Percentiles rank a stretch among this genome's conserved stretches.
These are phyloP conservation scores for Tolypocladium album DNA, from an alignment of 2,329 filamentous ascomycete species.

Conservation along the genomic window DNA sequence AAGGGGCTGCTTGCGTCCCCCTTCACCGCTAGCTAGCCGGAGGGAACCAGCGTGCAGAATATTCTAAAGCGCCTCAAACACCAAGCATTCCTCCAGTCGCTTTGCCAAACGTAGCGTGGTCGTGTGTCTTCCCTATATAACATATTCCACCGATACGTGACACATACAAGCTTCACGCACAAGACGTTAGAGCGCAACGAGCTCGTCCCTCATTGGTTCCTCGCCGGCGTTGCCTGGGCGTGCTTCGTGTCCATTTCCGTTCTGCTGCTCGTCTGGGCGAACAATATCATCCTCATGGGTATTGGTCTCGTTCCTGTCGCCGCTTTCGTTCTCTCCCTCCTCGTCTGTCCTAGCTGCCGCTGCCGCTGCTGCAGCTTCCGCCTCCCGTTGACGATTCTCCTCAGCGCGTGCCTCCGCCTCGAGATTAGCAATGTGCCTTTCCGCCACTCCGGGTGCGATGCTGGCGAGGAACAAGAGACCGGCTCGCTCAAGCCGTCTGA, in stretches of 20 bases:
- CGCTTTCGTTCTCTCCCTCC: constrained; percentile 6
- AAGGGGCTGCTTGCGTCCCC: background rate
- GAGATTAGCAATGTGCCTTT: constrained; percentile 50
- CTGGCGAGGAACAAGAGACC: constrained; percentile 55
- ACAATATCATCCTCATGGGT: background rate
- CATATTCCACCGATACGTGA: background rate
- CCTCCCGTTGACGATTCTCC: constrained; percentile 30
- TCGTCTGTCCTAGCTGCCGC: constrained; percentile 15
- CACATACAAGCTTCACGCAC: background rate
- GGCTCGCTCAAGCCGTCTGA: constrained; percentile 47
- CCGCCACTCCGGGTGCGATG: constrained; percentile 54
- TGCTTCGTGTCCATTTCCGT: constrained; percentile 3
- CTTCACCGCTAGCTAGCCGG: background rate
- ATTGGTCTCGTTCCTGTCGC: background rate
- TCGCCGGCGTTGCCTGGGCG: constrained; percentile 5
- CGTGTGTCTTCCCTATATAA: background rate
- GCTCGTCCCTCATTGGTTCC: constrained; percentile 9
- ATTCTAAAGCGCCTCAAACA: background rate
- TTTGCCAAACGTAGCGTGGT: background rate
- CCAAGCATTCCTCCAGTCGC: background rate
- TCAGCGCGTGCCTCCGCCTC: constrained; percentile 39
- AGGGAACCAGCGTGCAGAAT: background rate
- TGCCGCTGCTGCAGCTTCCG: constrained; percentile 26
- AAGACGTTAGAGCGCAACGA: constrained; percentile 7
- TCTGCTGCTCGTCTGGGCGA: constrained; percentile 1